These are phyloP conservation scores for Esteya vermicola DNA, from an alignment of 2,329 filamentous ascomycete species.

Conservation along the genomic window DNA sequence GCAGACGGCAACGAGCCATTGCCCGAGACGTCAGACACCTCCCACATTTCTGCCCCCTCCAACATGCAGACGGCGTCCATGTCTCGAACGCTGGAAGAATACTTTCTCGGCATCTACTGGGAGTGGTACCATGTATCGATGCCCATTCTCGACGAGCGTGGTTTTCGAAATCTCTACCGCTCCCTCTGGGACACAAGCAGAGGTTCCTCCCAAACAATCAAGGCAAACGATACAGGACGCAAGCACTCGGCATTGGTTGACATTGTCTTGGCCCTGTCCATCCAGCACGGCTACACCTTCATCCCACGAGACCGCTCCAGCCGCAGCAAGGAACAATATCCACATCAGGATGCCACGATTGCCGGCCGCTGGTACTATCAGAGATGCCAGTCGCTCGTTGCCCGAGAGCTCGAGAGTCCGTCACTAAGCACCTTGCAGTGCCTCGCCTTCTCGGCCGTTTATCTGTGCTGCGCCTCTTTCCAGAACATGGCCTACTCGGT, in stretches of 20 bases:
- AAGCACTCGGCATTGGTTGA: constrained; percentile 33
- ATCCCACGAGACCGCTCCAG: constrained; percentile 8
- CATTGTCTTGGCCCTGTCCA: constrained; percentile 34
- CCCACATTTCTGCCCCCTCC: too few species aligned
- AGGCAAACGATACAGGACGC: constrained; percentile 15
- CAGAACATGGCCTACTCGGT: constrained; percentile 31
- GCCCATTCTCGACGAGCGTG: constrained; percentile 23
- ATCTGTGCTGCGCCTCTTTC: constrained; percentile 31
- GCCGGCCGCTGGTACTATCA: constrained; percentile 31
- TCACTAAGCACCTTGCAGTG: constrained; percentile 33
- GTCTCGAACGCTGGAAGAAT: constrained; percentile 23
- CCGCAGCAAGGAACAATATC: background rate
- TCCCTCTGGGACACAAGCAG: constrained; percentile 28
- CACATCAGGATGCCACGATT: constrained; percentile 20
- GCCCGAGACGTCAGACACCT: background rate
- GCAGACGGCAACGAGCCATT: background rate
- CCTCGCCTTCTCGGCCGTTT: constrained; percentile 27
- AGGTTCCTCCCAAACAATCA: too few species aligned
- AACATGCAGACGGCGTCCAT: constrained; percentile 9
- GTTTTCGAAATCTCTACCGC: constrained; percentile 23
- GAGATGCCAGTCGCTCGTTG: constrained; percentile 27
- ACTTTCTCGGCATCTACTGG: constrained; percentile 26
- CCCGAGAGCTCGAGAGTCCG: constrained; percentile 30
- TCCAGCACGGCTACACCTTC: constrained; percentile 27
- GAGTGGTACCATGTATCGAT: constrained; percentile 20